phyloP scores from a whole-genome alignment of 805 yeast species.

The Yarrowia phangngaensis region DNA sequence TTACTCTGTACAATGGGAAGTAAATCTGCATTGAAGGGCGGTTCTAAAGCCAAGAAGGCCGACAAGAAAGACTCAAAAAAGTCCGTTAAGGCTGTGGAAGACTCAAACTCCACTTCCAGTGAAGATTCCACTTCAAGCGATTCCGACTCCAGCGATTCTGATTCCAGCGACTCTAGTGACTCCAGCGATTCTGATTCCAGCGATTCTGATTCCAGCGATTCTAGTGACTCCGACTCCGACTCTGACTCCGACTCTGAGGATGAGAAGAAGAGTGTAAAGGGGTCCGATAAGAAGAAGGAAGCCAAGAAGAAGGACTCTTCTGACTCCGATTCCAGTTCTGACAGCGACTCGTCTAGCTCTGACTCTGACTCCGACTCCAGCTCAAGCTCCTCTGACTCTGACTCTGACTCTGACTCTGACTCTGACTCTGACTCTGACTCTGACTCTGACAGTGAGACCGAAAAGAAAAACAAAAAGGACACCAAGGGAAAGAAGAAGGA shows the following conservation, averaged over 20 bases:
- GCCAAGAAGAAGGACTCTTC: too few relatives aligned
- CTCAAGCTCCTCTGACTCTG: slow-evolving; percentile 35
- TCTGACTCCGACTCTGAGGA: too few relatives aligned
- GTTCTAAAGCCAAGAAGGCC: slow-evolving; percentile 18
- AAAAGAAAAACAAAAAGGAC: slow-evolving; percentile 23
- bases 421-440: slow-evolving; percentile 33
- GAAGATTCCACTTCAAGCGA: slow-evolving; percentile 28
- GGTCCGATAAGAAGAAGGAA: too few relatives aligned
- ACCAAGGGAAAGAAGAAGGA: slow-evolving; percentile 7
- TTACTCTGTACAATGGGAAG: slow-evolving; percentile 16
- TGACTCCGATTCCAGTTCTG: slow-evolving; percentile 32
- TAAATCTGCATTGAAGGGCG: slow-evolving; percentile 19
- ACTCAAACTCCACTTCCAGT: not conserved
- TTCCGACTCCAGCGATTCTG: slow-evolving; percentile 34
- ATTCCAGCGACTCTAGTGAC: slow-evolving; percentile 29
- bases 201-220: slow-evolving; percentile 30
- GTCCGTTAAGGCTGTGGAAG: slow-evolving; percentile 20
- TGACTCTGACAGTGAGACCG: slow-evolving; percentile 30
- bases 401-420: slow-evolving; percentile 37
- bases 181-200: slow-evolving; percentile 29
- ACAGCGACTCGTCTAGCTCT: slow-evolving; percentile 30
- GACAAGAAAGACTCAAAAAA: slow-evolving; percentile 20
- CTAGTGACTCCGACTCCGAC: slow-evolving; percentile 31
- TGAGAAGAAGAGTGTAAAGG: too few relatives aligned
- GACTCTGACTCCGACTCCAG: slow-evolving; percentile 33